Evolutionary conservation across 257 asterid genomes (phyloP).

Genomic region (Solanum commersonii): DNA sequence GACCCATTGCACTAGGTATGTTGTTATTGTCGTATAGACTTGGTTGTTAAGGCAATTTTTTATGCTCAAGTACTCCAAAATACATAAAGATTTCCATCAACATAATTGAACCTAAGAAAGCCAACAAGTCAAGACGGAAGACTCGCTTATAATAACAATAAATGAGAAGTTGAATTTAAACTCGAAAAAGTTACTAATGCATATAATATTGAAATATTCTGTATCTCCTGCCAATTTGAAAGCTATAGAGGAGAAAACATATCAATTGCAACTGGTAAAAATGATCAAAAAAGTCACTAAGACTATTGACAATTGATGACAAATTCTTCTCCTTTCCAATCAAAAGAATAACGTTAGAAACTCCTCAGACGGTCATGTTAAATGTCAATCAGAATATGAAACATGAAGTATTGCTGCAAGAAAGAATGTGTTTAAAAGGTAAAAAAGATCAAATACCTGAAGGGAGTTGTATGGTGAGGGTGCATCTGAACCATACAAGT

Average conservation of each 20-base stretch:
- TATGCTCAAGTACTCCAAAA: not conserved
- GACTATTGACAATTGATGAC: not conserved
- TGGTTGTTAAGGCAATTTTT: not conserved
- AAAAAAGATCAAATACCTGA: conserved; percentile 38
- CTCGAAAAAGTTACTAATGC: not conserved
- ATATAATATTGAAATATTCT: not conserved
- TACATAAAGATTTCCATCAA: not conserved
- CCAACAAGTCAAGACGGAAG: not conserved
- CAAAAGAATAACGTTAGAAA: not conserved
- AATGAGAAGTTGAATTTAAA: not conserved
- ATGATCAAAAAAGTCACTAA: not conserved
- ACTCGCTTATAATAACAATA: not conserved
- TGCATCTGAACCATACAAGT: conserved; percentile 92
- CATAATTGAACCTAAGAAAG: not conserved
- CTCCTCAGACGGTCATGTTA: not conserved
- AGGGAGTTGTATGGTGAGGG: conserved; percentile 86
- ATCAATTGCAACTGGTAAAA: not conserved
- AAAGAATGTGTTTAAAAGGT: not conserved
- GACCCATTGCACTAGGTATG: not conserved
- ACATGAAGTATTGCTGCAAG: not conserved
- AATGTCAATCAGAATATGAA: not conserved
- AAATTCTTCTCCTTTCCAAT: not conserved
- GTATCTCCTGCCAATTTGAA: not conserved
- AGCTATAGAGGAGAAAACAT: not conserved
- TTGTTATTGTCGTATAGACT: too few species aligned